A percentile compares a stretch with the other conserved stretches of the same genome.
Evolutionary conservation across 2,329 filamentous ascomycete species (phyloP).

Genomic region (Colletotrichum falcatum): DNA sequence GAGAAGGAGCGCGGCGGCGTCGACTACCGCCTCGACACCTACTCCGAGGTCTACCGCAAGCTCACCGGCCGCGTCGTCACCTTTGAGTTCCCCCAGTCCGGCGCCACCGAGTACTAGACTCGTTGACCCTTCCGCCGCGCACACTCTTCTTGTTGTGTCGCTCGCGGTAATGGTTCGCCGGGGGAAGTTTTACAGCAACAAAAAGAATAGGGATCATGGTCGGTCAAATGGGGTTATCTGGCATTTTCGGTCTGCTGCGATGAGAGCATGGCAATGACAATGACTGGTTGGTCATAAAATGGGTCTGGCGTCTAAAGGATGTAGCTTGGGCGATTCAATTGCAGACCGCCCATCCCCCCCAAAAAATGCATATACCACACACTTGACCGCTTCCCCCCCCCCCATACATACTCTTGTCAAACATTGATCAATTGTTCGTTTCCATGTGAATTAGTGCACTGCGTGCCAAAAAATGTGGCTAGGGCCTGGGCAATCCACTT

Average conservation of each 20-base stretch:
- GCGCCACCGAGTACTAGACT: slow-evolving; percentile 80
- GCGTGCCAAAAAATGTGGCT: not conserved
- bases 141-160: not conserved
- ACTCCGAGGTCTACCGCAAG: slow-evolving; percentile 99
- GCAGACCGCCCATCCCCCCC: slow-evolving; percentile 49
- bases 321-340: slow-evolving; percentile 61
- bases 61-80: slow-evolving; percentile 95
- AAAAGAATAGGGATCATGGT: slow-evolving; percentile 38
- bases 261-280: slow-evolving; percentile 41
- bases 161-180: slow-evolving; percentile 26
- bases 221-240: slow-evolving; percentile 41
- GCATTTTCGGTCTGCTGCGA: slow-evolving; percentile 40
- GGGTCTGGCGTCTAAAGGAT: slow-evolving; percentile 63
- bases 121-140: not conserved
- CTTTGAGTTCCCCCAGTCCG: slow-evolving; percentile 97
- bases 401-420: not conserved
- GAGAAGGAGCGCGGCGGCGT: slow-evolving; percentile 99
- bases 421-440: slow-evolving; percentile 14
- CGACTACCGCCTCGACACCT: slow-evolving; percentile 99
- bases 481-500: not conserved
- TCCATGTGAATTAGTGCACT: not conserved
- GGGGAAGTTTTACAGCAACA: not conserved
- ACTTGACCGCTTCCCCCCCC: slow-evolving; percentile 41
- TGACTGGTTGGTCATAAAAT: slow-evolving; percentile 48
- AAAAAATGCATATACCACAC: slow-evolving; percentile 52